These are phyloP conservation scores for Delonix regia DNA, from an alignment of 306 rosid genomes.

Conservation along the genomic window DNA sequence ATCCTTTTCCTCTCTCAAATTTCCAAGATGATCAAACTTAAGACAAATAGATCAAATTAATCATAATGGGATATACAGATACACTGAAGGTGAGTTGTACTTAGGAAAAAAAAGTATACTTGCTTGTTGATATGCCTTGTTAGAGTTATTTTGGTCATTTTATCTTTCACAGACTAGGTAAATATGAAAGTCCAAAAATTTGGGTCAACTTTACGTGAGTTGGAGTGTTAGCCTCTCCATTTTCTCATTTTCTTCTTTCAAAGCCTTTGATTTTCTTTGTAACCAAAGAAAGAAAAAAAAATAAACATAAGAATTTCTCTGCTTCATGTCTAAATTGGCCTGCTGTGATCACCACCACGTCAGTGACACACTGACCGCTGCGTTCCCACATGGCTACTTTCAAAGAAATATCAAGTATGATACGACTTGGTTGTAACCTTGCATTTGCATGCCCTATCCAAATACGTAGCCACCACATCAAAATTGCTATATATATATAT, in stretches of 20 bases:
- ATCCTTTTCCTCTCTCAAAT: neutral
- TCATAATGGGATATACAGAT: too few relatives aligned
- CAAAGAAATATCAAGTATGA: neutral
- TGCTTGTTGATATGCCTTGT: too few relatives aligned
- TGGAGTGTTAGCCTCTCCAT: too few relatives aligned
- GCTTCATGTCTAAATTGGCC: conserved; percentile 20
- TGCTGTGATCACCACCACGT: conserved; percentile 11
- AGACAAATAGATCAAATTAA: neutral
- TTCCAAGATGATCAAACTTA: too few relatives aligned
- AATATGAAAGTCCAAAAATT: too few relatives aligned
- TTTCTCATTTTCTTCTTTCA: neutral
- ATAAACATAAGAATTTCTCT: neutral
- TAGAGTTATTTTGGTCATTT: neutral
- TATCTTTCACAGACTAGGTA: neutral
- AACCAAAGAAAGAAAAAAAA: neutral
- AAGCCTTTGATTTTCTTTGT: neutral
- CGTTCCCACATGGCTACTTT: conserved; percentile 35
- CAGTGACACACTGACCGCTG: conserved; percentile 54
- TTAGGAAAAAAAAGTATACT: too few relatives aligned
- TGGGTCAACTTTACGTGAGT: too few relatives aligned
- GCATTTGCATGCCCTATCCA: conserved; percentile 10
- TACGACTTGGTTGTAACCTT: neutral
- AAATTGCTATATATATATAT: neutral
- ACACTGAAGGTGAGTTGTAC: neutral
- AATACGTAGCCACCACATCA: neutral